Base-by-base conservation (phyloP, 1,284 basidiomycete species). In the Leccinum subspadiceum region DNA sequence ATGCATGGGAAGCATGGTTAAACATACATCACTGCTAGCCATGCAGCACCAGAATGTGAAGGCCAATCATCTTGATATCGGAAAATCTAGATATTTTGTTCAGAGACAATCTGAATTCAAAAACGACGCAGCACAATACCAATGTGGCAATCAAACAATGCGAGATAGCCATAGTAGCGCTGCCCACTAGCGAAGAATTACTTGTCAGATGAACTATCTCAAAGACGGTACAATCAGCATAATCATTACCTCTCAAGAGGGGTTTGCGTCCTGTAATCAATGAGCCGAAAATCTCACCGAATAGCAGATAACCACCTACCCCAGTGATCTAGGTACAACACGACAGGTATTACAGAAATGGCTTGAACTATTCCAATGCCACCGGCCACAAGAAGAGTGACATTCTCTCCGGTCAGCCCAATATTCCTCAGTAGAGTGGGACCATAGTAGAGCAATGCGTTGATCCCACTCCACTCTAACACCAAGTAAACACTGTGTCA, bases 301-400 rank as follows among this genome's bases (percentile, higher is more conserved):
- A 22, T 1, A 10, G 3, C 2, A 56, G 44, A 4, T 49, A 49
- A 6, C 7, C 7, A 72, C 79, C n/a, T 64, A 85, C 92, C 93
- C 71, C 86, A 76, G n/a, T 75, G 77, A 70, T 93, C 90, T 54
- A 93, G 85, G 62, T 80, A 86, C 8, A 86, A 63, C 51, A 93
- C 90, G 1, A 84, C 86, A 13, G 91, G 91, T 17, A 90, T 72
- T 0, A 91, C 90, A 7, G 89, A 86, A 7, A 93, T 59, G 64
- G 91, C 85, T 67, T 93, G 90, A 8, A 89, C 82, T 62, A 93
- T 82, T n/a, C 89, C 90, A 64, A 93, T 84, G 0, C 92, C 90
- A 24, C 90, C 90, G 0, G 89, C 84, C 1, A 88, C 86, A 31
- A 91, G 66, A 0, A 93, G 77, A 1, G 84, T 81, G 15, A 83